phyloP scores from a whole-genome alignment of 768 basidiomycete species.

The Trametes cingulata region DNA sequence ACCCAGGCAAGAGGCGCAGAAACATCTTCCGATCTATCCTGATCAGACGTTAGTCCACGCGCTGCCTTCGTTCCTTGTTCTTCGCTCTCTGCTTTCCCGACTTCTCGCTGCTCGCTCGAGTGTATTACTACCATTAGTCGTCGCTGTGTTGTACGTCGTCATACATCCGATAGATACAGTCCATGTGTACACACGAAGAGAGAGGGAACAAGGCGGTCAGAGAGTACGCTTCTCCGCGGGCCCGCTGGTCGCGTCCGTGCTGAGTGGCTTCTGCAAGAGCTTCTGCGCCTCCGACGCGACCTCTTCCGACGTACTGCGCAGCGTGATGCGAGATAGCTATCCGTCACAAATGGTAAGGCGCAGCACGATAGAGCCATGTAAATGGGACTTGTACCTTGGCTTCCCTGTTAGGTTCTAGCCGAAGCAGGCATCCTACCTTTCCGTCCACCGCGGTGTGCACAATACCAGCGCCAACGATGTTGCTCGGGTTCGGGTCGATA shows the following conservation, averaged over 20 bases:
- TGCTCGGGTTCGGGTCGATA: conserved; percentile 93
- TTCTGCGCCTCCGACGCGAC: conserved; percentile 75
- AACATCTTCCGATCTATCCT: conserved; percentile 44
- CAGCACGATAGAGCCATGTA: background rate
- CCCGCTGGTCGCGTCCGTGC: conserved; percentile 21
- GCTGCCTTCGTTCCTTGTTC: background rate
- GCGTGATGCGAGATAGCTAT: conserved; percentile 89
- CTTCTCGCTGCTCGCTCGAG: background rate
- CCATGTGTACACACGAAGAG: conserved; percentile 10
- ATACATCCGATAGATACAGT: conserved; percentile 22
- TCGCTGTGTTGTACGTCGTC: conserved; percentile 19
- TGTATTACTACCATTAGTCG: conserved; percentile 19
- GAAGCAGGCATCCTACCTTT: conserved; percentile 92
- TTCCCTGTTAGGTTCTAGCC: conserved; percentile 93
- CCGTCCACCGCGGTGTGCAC: conserved; percentile 89
- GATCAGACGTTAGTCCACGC: conserved; percentile 35
- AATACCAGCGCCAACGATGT: conserved; percentile 94
- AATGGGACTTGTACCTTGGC: conserved; percentile 68
- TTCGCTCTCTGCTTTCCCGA: background rate
- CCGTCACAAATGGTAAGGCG: background rate
- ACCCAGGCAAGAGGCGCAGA: conserved; percentile 33
- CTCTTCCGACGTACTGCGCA: conserved; percentile 92
- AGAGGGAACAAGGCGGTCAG: background rate
- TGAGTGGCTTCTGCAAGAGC: conserved; percentile 43
- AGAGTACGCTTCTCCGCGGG: conserved; percentile 7